These are phyloP conservation scores for Corynespora cassiicola DNA, from an alignment of 2,329 filamentous ascomycete genomes.

Conservation along the genomic window DNA sequence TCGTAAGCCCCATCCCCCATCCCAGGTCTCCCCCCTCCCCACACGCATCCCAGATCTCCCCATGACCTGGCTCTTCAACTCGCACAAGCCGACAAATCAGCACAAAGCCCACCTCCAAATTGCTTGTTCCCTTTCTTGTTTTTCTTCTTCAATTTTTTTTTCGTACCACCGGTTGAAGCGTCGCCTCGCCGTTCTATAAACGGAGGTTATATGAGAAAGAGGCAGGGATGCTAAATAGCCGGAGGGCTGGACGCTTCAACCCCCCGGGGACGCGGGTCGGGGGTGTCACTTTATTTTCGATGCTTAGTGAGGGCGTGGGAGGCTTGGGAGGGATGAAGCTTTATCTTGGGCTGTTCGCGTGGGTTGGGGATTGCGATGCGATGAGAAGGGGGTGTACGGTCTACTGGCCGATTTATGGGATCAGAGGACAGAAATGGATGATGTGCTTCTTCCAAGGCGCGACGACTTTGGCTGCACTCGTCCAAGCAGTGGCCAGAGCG, in stretches of 20 bases:
- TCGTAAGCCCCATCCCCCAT: slow-evolving; percentile 8
- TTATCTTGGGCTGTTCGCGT: too few relatives aligned
- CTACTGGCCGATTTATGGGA: too few relatives aligned
- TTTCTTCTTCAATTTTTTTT: slow-evolving; percentile 14
- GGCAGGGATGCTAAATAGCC: slow-evolving; percentile 33
- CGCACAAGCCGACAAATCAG: slow-evolving; percentile 10
- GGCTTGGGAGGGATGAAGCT: not conserved
- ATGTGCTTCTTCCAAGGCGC: slow-evolving; percentile 1
- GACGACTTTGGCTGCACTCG: not conserved
- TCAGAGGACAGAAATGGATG: slow-evolving; percentile 1
- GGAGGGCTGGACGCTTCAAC: slow-evolving; percentile 18
- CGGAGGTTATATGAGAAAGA: slow-evolving; percentile 26
- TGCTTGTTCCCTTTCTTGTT: too few relatives aligned
- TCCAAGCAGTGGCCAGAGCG: not conserved
- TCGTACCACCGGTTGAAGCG: slow-evolving; percentile 24
- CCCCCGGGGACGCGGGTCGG: slow-evolving; percentile 22
- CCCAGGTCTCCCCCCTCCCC: slow-evolving; percentile 10
- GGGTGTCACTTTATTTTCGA: slow-evolving; percentile 15
- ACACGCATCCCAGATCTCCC: slow-evolving; percentile 4
- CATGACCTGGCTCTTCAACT: not conserved
- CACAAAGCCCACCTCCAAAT: too few relatives aligned
- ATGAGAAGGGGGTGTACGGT: too few relatives aligned
- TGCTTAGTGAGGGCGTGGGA: slow-evolving; percentile 13
- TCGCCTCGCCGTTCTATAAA: slow-evolving; percentile 22
- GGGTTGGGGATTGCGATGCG: too few relatives aligned